These are phyloP conservation scores for Allium cepa DNA, from an alignment of 106 monocot genomes.

Conservation along the genomic window DNA sequence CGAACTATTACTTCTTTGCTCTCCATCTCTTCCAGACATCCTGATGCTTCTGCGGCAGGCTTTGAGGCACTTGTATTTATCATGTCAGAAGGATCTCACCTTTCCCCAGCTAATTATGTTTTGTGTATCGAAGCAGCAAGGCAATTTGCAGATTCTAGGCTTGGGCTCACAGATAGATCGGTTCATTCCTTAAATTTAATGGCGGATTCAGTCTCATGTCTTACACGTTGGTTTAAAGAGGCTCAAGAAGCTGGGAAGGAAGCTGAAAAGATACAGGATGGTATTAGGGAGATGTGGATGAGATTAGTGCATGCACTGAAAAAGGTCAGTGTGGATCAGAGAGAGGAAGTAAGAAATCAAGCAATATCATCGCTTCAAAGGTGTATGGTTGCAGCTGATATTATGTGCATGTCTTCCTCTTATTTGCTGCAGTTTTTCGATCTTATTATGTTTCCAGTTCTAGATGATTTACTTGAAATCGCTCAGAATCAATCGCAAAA, in stretches of 20 bases:
- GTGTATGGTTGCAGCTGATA: slow-evolving; percentile 51
- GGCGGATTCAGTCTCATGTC: slow-evolving; percentile 34
- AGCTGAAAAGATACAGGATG: slow-evolving; percentile 39
- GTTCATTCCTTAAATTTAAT: slow-evolving; percentile 46
- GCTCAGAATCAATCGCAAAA: slow-evolving; percentile 48
- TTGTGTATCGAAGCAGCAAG: slow-evolving; percentile 48
- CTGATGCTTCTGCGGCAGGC: slow-evolving; percentile 63
- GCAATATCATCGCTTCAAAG: slow-evolving; percentile 52
- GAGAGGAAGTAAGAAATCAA: slow-evolving; percentile 77
- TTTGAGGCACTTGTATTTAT: slow-evolving; percentile 68
- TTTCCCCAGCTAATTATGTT: slow-evolving; percentile 52
- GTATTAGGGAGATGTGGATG: slow-evolving; percentile 74
- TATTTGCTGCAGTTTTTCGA: slow-evolving; percentile 53
- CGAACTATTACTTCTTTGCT: slow-evolving; percentile 55
- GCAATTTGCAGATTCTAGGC: slow-evolving; percentile 74
- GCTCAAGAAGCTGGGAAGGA: slow-evolving; percentile 35
- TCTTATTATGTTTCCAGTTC: slow-evolving; percentile 39
- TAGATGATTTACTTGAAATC: slow-evolving; percentile 58
- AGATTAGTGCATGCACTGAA: slow-evolving; percentile 47
- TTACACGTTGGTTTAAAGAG: slow-evolving; percentile 54
- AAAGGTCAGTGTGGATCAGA: slow-evolving; percentile 41
- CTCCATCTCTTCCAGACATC: slow-evolving; percentile 66
- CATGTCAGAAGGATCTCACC: slow-evolving; percentile 61
- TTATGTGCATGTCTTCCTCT: slow-evolving; percentile 28
- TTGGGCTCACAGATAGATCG: slow-evolving; percentile 45